Evolutionary conservation across 441 rosid genomes (phyloP).

Genomic region (Iberis amara): DNA sequence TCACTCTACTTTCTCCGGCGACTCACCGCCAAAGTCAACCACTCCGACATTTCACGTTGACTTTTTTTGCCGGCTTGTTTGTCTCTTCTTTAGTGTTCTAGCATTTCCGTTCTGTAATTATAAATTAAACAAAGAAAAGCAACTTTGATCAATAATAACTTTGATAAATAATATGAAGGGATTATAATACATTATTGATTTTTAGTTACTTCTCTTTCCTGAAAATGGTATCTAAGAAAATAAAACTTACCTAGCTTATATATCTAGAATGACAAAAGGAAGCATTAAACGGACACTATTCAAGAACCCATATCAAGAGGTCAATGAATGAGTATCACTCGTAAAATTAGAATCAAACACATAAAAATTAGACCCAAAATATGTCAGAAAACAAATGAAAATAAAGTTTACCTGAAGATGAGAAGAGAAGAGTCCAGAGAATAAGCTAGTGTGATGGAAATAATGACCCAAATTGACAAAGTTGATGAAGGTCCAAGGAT

Average conservation of each 20-base stretch:
- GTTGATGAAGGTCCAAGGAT: not conserved
- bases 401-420: constrained; percentile 15
- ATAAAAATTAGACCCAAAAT: not conserved
- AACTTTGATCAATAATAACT: not conserved
- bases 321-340: constrained; percentile 3
- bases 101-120: constrained; percentile 20
- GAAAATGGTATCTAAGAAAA: not conserved
- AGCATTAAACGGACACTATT: not conserved
- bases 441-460: constrained; percentile 6
- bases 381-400: not conserved
- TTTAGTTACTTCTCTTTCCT: not conserved
- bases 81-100: constrained; percentile 11
- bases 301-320: not conserved
- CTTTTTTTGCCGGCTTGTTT: constrained; percentile 13
- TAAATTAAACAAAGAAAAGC: not conserved
- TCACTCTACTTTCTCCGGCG: constrained; percentile 7
- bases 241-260: not conserved
- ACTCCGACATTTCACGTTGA: constrained; percentile 21
- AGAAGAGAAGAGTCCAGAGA: constrained; percentile 1
- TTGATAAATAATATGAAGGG: not conserved
- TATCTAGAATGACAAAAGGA: no score
- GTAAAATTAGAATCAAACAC: not conserved
- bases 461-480: not conserved
- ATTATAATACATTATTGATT: not conserved
- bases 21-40: constrained; percentile 6